phyloP scores from a whole-genome alignment of 805 yeast species.

The Saccharomycopsis selenospora region DNA sequence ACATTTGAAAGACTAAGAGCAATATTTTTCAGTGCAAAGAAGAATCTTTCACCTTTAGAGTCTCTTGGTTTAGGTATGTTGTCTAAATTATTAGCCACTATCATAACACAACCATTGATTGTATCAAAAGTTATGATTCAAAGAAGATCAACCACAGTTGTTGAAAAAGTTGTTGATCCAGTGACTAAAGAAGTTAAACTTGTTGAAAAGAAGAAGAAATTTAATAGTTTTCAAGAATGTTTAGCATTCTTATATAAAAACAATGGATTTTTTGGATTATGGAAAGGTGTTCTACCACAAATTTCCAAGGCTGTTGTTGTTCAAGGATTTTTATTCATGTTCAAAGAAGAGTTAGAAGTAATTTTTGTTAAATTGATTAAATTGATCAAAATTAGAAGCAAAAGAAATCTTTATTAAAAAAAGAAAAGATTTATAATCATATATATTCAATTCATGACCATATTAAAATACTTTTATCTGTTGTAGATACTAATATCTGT shows the following conservation, averaged over 20 bases:
- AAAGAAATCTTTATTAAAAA: neutral
- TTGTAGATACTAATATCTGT: neutral
- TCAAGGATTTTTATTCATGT: conserved; percentile 78
- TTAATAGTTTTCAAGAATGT: conserved; percentile 56
- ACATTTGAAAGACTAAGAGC: conserved; percentile 62
- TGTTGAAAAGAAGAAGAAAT: conserved; percentile 33
- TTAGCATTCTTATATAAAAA: conserved; percentile 48
- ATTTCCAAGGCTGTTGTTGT: conserved; percentile 74
- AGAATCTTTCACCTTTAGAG: conserved; percentile 47
- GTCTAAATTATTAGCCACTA: conserved; percentile 73
- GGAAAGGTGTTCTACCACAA: conserved; percentile 80
- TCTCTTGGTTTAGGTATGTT: conserved; percentile 70
- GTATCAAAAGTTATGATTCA: conserved; percentile 80
- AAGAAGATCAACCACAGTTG: conserved; percentile 26
- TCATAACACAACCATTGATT: conserved; percentile 77
- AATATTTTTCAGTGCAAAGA: conserved; percentile 30
- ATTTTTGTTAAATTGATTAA: conserved; percentile 13
- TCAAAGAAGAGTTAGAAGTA: conserved; percentile 55
- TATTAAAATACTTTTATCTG: conserved; percentile 3
- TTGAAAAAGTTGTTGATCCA: conserved; percentile 23
- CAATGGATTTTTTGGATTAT: conserved; percentile 61
- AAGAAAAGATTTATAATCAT: neutral
- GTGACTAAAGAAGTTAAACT: conserved; percentile 18
- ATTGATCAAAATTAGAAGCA: conserved; percentile 1
- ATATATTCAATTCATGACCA: neutral